Evolutionary conservation across 2,329 filamentous ascomycete genomes (phyloP), one percentile per base, ranked within the genome.

Genomic region (Nemania abortiva): DNA sequence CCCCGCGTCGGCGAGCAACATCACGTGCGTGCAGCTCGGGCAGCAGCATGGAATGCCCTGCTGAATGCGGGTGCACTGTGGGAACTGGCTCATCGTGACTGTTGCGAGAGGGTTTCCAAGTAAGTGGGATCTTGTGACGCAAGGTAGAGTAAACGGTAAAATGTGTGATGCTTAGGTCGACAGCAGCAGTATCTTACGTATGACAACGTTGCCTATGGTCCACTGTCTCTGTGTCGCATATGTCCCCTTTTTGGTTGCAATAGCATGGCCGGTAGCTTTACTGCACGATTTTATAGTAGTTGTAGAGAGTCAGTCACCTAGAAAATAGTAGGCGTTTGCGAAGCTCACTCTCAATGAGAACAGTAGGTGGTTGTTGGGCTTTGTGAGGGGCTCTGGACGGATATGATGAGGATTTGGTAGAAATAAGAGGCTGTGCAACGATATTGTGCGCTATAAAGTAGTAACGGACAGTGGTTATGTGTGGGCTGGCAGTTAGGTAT

Each of bases 71-170:
- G 5, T 45, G 37, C 59, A 63, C 18, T 47, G 22, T 6, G 24
- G 24, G n/a, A 47, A 29, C 20, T 10, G 31, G 37, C 22, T 63
- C 59, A 63, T 63, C 18, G 18, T 63, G 50, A 47, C 24, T 31
- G 9, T 34, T 6, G 7, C 39, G 37, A n/a, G 13, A 22, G 37
- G 15, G 34, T 4, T 20, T 62, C 24, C 24, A 27, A 34, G 27
- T 7, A n/a, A 22, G n/a, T 52, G 2, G 10, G 20, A 39, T 50
- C 22, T 50, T 6, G 22, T 24, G 22, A 24, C 20, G 20, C 24
- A 50, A 24, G 22, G 20, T 50, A 24, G 20, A 7, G n/a, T 13
- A 24, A 24, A 11, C 9, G 11, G 24, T 11, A 6, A 15, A 27
- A 24, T 1, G 10, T 13, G 47, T 50, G n/a, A 4, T 50, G 15